Conservation (phyloP, 208 protist species). For the Crithidia mellificae region DNA sequence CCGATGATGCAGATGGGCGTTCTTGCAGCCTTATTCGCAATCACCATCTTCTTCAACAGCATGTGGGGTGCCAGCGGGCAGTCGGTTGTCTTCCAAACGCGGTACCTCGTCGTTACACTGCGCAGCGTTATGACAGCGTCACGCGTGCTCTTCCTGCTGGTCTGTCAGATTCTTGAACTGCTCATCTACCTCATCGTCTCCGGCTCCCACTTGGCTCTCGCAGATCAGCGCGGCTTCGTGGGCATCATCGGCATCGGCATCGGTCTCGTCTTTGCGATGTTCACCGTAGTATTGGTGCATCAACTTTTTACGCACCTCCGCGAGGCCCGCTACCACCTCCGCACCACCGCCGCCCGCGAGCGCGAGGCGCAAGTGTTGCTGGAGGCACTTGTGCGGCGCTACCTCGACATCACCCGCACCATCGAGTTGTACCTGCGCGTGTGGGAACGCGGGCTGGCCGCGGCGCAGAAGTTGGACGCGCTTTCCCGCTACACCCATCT, state of each 20-base stretch:
- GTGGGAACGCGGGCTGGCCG: constrained; percentile 27
- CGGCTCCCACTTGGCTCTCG: background rate
- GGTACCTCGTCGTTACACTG: constrained; percentile 1
- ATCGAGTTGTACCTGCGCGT: constrained; percentile 22
- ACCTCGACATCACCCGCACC: constrained; percentile 14
- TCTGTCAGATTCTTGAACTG: constrained; percentile 26
- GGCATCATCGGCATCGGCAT: constrained; percentile 16
- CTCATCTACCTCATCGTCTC: constrained; percentile 22
- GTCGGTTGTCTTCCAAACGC: background rate
- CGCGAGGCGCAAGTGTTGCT: constrained; percentile 11
- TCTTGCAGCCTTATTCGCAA: constrained; percentile 15
- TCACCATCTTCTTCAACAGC: constrained; percentile 15
- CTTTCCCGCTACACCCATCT: constrained; percentile 1
- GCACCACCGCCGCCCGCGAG: background rate
- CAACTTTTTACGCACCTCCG: constrained; percentile 2
- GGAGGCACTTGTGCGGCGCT: constrained; percentile 19
- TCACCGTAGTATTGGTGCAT: constrained; percentile 17
- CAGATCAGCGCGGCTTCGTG: constrained; percentile 6
- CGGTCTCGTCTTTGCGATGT: constrained; percentile 9
- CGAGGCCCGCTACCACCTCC: background rate
- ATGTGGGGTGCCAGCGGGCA: constrained; percentile 8
- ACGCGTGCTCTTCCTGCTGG: constrained; percentile 13
- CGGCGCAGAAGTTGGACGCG: constrained; percentile 26
- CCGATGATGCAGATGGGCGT: constrained; percentile 25
- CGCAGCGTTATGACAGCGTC: constrained; percentile 17